Percentiles rank a stretch among this genome's conserved stretches.
phyloP scores from a whole-genome alignment of 2,329 filamentous ascomycete genomes.

The Lasiodiplodia sp. region DNA sequence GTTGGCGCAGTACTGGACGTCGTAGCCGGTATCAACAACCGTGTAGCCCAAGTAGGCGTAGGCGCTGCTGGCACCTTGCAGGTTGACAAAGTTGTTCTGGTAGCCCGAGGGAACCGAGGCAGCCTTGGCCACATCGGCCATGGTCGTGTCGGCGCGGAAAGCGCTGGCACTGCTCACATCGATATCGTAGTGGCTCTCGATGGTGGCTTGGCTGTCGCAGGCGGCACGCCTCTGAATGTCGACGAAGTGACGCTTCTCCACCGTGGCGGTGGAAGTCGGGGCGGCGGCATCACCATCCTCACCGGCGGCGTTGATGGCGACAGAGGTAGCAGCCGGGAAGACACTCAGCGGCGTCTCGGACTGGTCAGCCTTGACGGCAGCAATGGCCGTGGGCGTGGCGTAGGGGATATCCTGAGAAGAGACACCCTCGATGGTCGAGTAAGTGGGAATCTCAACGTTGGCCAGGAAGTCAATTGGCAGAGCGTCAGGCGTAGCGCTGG shows the following conservation, averaged over 20 bases:
- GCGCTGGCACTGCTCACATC: background rate
- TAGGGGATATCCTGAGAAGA: slow-evolving; percentile 28
- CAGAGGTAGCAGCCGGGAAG: slow-evolving; percentile 21
- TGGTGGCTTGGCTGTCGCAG: slow-evolving; percentile 29
- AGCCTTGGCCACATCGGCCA: background rate
- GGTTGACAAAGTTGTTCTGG: slow-evolving; percentile 3
- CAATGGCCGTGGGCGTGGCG: slow-evolving; percentile 27
- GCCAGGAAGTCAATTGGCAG: slow-evolving; percentile 27
- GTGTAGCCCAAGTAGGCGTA: slow-evolving; percentile 23
- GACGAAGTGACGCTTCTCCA: slow-evolving; percentile 24
- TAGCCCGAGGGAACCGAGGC: background rate
- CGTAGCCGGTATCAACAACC: slow-evolving; percentile 34
- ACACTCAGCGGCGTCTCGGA: slow-evolving; percentile 29
- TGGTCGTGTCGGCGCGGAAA: background rate
- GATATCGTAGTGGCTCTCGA: background rate
- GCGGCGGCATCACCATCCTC: slow-evolving; percentile 1
- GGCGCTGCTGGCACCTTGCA: slow-evolving; percentile 30
- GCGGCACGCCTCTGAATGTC: slow-evolving; percentile 27
- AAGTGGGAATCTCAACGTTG: slow-evolving; percentile 29
- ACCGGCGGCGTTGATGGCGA: slow-evolving; percentile 28
- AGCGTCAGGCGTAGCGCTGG: slow-evolving; percentile 24
- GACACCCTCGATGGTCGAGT: slow-evolving; percentile 24
- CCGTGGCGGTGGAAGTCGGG: slow-evolving; percentile 7
- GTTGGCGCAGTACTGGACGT: slow-evolving; percentile 30
- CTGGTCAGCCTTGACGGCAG: slow-evolving; percentile 8